Evolutionary conservation across 2,329 filamentous ascomycete species (phyloP), one percentile per base, ranked within the genome.

Genomic region (Aureobasidium sp.): DNA sequence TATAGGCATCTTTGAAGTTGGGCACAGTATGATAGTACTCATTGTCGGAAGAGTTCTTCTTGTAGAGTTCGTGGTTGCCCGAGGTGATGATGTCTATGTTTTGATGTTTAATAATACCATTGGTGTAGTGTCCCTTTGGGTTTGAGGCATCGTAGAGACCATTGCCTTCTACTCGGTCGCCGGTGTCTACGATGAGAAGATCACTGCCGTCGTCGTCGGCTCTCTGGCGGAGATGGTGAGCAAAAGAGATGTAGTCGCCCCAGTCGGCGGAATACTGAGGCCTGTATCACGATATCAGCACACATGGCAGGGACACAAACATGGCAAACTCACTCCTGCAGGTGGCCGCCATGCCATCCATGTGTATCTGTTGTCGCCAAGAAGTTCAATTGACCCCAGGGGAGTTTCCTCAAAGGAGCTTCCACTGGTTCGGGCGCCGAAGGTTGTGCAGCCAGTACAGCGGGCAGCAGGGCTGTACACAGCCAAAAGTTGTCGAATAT

Each of bases 221-320:
- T 70, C 84, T 87, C 67, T 85, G 82, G 62, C 85, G 88, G 80
- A 99, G 85, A 71, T 93, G 91, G 39, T 87, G 80, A 37, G 91
- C 85, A 72, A 99, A 97, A 7, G 93, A 97, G 69, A 97, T 83
- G 75, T 97, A 99, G 76, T 99, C 94, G 63, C 94, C 94, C 91
- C 94, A 97, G 75, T 99, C 94, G 51, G 91, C 93, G 7, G 90
- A 92, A 75, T 95, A 99, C 64, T 94, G 93, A 2, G 91, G 82
- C 77, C 88, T 91, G 65, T 31, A 15, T 25, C 1, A 31, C 1
- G n/a, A 15, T 5, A 48, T 65, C 51, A 62, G 29, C 17, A 7
- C 3, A n/a, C 2, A 15, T 48, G 44, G 2, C 27, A 17, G 12
- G 14, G 62, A 1, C 6, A 27, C 22, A 42, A 17, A 25, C 61